A percentile compares a stretch with the other conserved stretches of the same genome.
These are phyloP conservation scores for Sclerotinia borealis DNA, from an alignment of 2,329 filamentous ascomycete genomes.

Conservation along the genomic window DNA sequence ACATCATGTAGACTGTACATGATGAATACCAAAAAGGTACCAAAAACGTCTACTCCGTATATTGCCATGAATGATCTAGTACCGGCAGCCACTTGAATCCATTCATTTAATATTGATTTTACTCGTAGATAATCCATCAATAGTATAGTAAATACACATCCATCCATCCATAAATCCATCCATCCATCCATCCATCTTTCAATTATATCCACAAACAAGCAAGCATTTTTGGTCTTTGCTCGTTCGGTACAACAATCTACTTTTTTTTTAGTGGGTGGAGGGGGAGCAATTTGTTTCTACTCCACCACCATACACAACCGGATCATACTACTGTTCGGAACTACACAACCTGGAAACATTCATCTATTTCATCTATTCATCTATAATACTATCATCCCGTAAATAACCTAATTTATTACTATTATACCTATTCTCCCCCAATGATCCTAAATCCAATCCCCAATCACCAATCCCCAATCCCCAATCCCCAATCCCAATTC, in stretches of 20 bases:
- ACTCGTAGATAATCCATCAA: not conserved
- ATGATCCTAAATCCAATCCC: too few species aligned
- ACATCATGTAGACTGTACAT: not conserved
- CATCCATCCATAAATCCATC: not conserved
- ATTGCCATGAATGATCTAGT: not conserved
- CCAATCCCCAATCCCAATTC: not conserved
- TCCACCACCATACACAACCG: constrained; percentile 5
- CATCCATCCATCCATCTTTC: not conserved
- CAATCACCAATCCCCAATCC: too few species aligned
- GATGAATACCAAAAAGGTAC: not conserved
- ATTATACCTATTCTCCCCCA: too few species aligned
- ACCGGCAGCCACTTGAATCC: not conserved
- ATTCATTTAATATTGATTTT: not conserved
- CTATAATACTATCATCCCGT: not conserved
- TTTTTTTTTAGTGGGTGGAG: not conserved
- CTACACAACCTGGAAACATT: not conserved
- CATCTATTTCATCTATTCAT: not conserved
- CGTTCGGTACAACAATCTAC: not conserved
- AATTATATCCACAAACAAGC: not conserved
- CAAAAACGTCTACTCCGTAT: not conserved
- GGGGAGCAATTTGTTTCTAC: constrained; percentile 5
- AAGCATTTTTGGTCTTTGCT: constrained; percentile 7
- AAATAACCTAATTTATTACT: not conserved
- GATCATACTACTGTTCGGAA: not conserved
- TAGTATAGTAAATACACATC: too few species aligned